phyloP scores from a whole-genome alignment of 306 rosid genomes.

The Lupinus albus region DNA sequence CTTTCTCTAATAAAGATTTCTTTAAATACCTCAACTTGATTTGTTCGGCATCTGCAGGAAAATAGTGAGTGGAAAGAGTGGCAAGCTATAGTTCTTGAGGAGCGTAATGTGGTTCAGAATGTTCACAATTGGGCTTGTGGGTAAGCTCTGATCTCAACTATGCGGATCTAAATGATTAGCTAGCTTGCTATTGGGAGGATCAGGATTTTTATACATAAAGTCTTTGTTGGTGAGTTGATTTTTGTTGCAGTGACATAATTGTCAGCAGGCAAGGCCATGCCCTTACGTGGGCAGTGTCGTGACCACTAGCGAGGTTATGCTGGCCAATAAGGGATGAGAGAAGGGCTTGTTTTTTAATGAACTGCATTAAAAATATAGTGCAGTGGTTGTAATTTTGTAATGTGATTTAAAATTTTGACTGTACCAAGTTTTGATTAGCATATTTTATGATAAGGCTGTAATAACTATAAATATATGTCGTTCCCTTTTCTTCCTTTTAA shows the following conservation, averaged over 20 bases:
- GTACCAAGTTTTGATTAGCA: conserved; percentile 1
- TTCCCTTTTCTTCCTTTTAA: conserved; percentile 25
- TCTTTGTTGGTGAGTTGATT: conserved; percentile 23
- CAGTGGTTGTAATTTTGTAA: conserved; percentile 10
- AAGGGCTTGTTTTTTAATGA: conserved; percentile 25
- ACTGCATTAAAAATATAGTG: conserved; percentile 1
- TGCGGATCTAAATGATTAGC: conserved; percentile 31
- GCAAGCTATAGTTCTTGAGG: conserved; percentile 80
- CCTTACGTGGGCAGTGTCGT: conserved; percentile 23
- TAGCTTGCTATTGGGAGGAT: conserved; percentile 8
- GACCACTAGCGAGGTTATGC: conserved; percentile 25
- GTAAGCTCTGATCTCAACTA: conserved; percentile 53
- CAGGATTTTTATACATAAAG: conserved; percentile 2
- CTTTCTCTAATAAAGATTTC: background rate
- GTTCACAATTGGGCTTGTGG: conserved; percentile 96
- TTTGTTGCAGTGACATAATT: conserved; percentile 21
- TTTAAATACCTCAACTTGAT: conserved; percentile 28
- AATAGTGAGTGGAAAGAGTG: conserved; percentile 85
- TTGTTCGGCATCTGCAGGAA: conserved; percentile 58
- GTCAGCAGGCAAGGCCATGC: background rate
- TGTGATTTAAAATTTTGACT: background rate
- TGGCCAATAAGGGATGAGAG: conserved; percentile 1
- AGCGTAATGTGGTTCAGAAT: conserved; percentile 88
- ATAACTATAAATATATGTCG: background rate
- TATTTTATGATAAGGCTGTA: conserved; percentile 21